A percentile compares a stretch with the other conserved stretches of the same genome.
phyloP scores from a whole-genome alignment of 805 yeast genomes.

The Ogataea thermomethanolica region DNA sequence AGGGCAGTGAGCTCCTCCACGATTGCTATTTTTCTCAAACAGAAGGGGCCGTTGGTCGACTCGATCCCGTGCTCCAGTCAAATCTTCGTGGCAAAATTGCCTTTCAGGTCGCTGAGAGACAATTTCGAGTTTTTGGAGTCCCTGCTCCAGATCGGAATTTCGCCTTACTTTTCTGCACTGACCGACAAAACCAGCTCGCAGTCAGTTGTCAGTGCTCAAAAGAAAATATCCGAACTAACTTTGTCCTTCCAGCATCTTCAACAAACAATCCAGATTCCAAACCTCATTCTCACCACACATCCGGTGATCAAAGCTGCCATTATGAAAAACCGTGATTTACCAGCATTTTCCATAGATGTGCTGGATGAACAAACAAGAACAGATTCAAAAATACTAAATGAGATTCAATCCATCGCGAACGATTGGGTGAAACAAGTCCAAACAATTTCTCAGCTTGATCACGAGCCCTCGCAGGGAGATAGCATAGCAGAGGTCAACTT shows the following conservation, averaged over 20 bases:
- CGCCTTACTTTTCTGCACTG: conserved; percentile 64
- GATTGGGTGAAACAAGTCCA: conserved; percentile 69
- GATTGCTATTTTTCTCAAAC: conserved; percentile 11
- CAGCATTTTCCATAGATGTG: conserved; percentile 9
- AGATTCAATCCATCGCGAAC: conserved; percentile 65
- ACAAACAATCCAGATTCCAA: conserved; percentile 66
- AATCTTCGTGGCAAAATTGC: conserved; percentile 7
- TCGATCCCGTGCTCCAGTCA: conserved; percentile 7
- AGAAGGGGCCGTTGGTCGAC: conserved; percentile 10
- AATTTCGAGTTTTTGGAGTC: conserved; percentile 49
- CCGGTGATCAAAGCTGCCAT: conserved; percentile 44
- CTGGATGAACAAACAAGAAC: conserved; percentile 32
- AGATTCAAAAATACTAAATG: conserved; percentile 60
- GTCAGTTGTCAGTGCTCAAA: conserved; percentile 46
- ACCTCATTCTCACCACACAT: conserved; percentile 51
- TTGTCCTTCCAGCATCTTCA: conserved; percentile 64
- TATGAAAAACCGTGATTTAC: conserved; percentile 14
- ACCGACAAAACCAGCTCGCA: conserved; percentile 26
- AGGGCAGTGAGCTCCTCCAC: neutral
- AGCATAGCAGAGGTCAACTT: conserved; percentile 66
- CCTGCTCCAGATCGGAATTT: conserved; percentile 58
- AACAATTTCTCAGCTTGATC: conserved; percentile 48
- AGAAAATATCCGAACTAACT: conserved; percentile 65
- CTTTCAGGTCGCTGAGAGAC: conserved; percentile 7
- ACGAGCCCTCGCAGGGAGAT: conserved; percentile 53